Evolutionary conservation across 169 alveolate genomes (phyloP).

Genomic region (Plasmodium gonderi): DNA sequence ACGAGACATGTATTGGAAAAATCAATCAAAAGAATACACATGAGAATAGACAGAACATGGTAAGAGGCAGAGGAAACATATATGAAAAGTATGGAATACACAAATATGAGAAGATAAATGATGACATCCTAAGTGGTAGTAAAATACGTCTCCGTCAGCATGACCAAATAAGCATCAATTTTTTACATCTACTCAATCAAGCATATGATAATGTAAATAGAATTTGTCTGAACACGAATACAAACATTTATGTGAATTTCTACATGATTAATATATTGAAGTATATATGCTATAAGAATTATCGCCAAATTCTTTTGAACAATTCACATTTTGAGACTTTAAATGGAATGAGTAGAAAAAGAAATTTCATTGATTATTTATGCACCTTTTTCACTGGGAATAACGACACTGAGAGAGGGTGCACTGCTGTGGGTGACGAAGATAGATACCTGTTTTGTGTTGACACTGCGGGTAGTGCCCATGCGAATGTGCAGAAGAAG

Average conservation of each 20-base stretch:
- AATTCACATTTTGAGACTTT: background rate
- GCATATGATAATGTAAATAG: slow-evolving; percentile 42
- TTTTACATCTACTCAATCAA: slow-evolving; percentile 27
- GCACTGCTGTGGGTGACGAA: background rate
- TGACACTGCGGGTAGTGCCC: too few relatives aligned
- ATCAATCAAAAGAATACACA: background rate
- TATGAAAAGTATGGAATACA: slow-evolving; percentile 51
- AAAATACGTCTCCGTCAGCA: background rate
- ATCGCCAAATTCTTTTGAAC: background rate
- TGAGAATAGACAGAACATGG: too few relatives aligned
- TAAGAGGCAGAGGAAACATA: background rate
- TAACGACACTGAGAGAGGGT: background rate
- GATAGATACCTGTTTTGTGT: background rate
- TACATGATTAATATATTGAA: slow-evolving; percentile 47
- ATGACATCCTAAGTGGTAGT: too few relatives aligned
- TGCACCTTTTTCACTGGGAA: background rate
- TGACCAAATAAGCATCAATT: slow-evolving; percentile 22
- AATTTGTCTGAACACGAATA: slow-evolving; percentile 34
- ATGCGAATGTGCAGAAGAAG: too few relatives aligned
- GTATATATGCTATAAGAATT: slow-evolving; percentile 36
- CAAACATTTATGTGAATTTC: slow-evolving; percentile 30
- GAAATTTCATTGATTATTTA: background rate
- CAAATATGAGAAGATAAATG: background rate
- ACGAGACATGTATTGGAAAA: too few relatives aligned
- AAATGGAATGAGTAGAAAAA: background rate